Evolutionary conservation across 495 filamentous ascomycete species (phyloP).

Genomic region (Gamarada debralockiae): DNA sequence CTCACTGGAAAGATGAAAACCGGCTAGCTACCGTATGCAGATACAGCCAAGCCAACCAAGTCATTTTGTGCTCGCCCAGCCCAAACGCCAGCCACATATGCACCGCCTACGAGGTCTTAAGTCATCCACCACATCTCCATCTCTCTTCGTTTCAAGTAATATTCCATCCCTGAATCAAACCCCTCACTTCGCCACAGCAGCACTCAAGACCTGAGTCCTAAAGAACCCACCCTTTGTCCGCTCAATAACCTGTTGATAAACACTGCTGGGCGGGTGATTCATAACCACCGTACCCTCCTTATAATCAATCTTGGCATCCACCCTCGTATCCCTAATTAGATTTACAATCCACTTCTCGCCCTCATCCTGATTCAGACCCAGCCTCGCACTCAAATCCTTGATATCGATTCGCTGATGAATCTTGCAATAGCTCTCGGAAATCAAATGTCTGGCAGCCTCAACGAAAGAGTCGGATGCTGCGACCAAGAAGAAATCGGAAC

Average conservation of each 20-base stretch:
- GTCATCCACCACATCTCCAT: background rate
- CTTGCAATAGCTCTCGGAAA: constrained; percentile 99
- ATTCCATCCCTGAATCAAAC: background rate
- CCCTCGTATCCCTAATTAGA: constrained; percentile 92
- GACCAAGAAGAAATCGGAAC: constrained; percentile 92
- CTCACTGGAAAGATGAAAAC: no score
- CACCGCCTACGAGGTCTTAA: background rate
- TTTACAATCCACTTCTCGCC: constrained; percentile 99
- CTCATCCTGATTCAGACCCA: constrained; percentile 87
- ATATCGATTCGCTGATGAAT: constrained; percentile 98
- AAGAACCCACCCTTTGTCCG: constrained; percentile 94
- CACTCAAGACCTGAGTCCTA: constrained; percentile 71
- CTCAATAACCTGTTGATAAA: constrained; percentile 99
- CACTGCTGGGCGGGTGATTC: constrained; percentile 97
- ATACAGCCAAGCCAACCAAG: background rate
- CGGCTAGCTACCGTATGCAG: background rate
- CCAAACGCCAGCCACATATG: constrained; percentile 6
- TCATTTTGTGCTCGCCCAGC: constrained; percentile 4
- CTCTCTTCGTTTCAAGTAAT: background rate
- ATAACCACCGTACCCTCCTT: constrained; percentile 97
- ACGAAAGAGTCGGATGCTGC: constrained; percentile 84
- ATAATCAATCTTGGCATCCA: constrained; percentile 99
- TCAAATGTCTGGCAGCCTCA: constrained; percentile 89
- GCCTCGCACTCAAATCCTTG: constrained; percentile 85
- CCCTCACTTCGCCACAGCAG: constrained; percentile 42